These are phyloP conservation scores for Teratosphaeria pseudoeucalypti DNA, from an alignment of 2,329 filamentous ascomycete species.

Conservation along the genomic window DNA sequence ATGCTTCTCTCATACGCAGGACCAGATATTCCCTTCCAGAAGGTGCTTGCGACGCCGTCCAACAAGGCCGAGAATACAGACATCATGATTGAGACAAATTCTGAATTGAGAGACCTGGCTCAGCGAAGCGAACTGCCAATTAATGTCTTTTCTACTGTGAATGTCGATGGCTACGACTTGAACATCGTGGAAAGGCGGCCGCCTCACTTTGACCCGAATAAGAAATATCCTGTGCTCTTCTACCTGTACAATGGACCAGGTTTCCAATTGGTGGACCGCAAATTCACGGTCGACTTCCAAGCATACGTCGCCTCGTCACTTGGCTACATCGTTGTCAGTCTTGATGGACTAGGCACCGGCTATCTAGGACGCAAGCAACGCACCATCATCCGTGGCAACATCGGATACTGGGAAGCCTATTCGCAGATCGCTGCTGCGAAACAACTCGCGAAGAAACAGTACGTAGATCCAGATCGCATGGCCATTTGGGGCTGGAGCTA, in stretches of 20 bases:
- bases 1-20: constrained; percentile 76
- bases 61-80: constrained; percentile 57
- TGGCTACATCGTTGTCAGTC: constrained; percentile 87
- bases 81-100: constrained; percentile 69
- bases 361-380: constrained; percentile 77
- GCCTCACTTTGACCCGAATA: constrained; percentile 66
- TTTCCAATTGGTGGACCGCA: constrained; percentile 78
- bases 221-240: constrained; percentile 89
- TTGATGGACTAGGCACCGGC: constrained; percentile 88
- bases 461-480: constrained; percentile 71
- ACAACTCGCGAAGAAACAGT: constrained; percentile 68
- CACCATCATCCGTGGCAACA: constrained; percentile 68
- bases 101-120: constrained; percentile 56
- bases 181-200: constrained; percentile 76
- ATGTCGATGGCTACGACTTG: constrained; percentile 66
- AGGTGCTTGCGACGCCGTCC: constrained; percentile 51
- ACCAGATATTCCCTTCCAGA: constrained; percentile 81
- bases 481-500: constrained; percentile 99
- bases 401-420: constrained; percentile 73
- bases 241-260: constrained; percentile 88
- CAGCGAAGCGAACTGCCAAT: constrained; percentile 72
- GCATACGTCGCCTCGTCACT: constrained; percentile 74
- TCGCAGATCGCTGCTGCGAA: constrained; percentile 86
- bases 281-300: constrained; percentile 79
- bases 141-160: constrained; percentile 71